Conservation (phyloP, 192 early-diverging fungal genomes). For the Haplosporangium gracile region DNA sequence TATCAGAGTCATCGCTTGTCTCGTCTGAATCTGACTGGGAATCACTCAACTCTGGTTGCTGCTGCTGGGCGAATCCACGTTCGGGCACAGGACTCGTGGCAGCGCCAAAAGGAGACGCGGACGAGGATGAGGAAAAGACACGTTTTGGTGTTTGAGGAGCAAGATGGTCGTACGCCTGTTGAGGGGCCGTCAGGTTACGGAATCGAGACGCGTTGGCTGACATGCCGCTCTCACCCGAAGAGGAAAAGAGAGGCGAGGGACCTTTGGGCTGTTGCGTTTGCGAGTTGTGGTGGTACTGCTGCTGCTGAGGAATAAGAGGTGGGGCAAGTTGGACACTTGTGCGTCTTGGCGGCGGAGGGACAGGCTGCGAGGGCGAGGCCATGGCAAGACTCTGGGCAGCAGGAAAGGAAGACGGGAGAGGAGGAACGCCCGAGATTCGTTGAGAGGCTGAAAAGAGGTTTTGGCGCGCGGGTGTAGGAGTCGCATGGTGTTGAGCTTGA, state of each 20-base stretch:
- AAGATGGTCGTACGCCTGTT: conserved; percentile 42
- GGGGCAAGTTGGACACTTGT: conserved; percentile 36
- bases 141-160: conserved; percentile 42
- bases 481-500: not conserved
- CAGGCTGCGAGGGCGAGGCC: conserved; percentile 41
- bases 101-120: conserved; percentile 14
- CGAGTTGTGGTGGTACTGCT: conserved; percentile 7
- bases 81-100: conserved; percentile 41
- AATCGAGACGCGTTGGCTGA: conserved; percentile 41
- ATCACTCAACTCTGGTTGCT: conserved; percentile 35
- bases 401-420: conserved; percentile 21
- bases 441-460: conserved; percentile 17
- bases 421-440: conserved; percentile 32
- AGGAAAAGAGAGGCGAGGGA: conserved; percentile 32
- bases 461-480: conserved; percentile 26
- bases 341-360: conserved; percentile 43
- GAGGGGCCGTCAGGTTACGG: conserved; percentile 47
- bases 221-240: conserved; percentile 43
- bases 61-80: conserved; percentile 39
- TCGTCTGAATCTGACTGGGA: conserved; percentile 50
- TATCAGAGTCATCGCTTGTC: conserved; percentile 55
- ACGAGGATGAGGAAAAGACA: conserved; percentile 38
- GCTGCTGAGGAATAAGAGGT: conserved; percentile 14
- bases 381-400: conserved; percentile 35
- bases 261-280: conserved; percentile 23